Evolutionary conservation across 2,329 filamentous ascomycete genomes (phyloP), one percentile per base, ranked within the genome.

Genomic region (Allantophomopsis cytisporea): DNA sequence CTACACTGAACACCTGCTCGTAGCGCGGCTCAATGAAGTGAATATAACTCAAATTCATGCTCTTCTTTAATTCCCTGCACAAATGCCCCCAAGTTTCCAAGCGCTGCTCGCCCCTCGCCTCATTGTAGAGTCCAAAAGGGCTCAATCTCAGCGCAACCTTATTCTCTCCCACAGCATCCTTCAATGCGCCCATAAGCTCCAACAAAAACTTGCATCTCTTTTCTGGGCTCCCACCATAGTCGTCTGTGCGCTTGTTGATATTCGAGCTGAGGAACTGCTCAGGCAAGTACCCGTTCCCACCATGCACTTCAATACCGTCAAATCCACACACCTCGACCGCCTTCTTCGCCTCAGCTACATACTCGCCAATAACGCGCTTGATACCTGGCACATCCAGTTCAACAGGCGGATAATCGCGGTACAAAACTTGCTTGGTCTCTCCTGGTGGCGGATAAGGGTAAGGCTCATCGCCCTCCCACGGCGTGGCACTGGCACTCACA

Each of bases 91-190:
- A 74, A 0, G 68, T 73, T 51, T 72, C 67, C 16, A 73, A 43
- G 2, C 69, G 59, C 53, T 73, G 60, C 45, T 64, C 61, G 5
- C 66, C 60, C 15, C 65, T 62, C 5, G 64, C 57, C 42, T 71
- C 65, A 40, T 73, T 72, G 56, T 73, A 80, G 0, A 58, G 59
- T 39, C 65, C 69, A 60, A 68, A 81, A 0, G 78, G 79, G 3
- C 64, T 71, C 5, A 83, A 56, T 0, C 76, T 68, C 31, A 80
- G 65, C 0, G 64, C 71, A 2, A 66, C 60, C 7, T 62, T 59
- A 1, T 73, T 63, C 0, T 65, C 50, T 1, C 73, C 74, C 10
- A 70, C 54, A 0, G 68, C 64, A 0, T 60, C 52, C 0, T 55
- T 52, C 5, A 70, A 62, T 0, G 67, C 67, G 32, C 65, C 57